Evolutionary conservation across 1,139 yeast genomes (phyloP).

Genomic region (Geotrichum bryndzae): DNA sequence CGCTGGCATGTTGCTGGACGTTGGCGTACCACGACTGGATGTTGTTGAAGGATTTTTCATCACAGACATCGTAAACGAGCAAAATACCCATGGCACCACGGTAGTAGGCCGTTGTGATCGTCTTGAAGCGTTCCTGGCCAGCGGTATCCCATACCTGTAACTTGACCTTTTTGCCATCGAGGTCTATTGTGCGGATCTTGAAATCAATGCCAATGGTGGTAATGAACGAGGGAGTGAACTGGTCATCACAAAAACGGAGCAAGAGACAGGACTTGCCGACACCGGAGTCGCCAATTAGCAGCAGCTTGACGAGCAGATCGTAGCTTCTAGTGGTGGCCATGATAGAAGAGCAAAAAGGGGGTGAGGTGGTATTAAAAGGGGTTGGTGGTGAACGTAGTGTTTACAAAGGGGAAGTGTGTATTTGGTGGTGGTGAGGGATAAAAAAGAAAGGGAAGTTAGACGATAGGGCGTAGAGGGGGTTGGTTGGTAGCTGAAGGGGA

Average conservation of each 20-base stretch:
- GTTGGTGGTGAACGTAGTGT: background rate
- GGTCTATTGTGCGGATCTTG: slow-evolving; percentile 92
- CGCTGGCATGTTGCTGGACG: slow-evolving; percentile 93
- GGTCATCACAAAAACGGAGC: slow-evolving; percentile 92
- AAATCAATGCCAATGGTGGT: slow-evolving; percentile 98
- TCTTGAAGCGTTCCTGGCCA: slow-evolving; percentile 96
- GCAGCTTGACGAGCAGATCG: slow-evolving; percentile 88
- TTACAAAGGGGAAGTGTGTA: background rate
- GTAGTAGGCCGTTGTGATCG: slow-evolving; percentile 96
- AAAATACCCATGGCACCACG: slow-evolving; percentile 99
- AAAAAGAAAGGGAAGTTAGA: background rate
- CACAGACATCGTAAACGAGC: slow-evolving; percentile 92
- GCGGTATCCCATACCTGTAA: slow-evolving; percentile 99
- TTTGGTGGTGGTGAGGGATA: background rate
- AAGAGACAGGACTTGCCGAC: slow-evolving; percentile 95
- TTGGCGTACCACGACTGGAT: slow-evolving; percentile 89
- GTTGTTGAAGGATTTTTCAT: slow-evolving; percentile 83
- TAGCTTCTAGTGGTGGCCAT: slow-evolving; percentile 61
- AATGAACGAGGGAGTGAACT: slow-evolving; percentile 91
- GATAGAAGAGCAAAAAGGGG: background rate
- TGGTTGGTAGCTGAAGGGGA: background rate
- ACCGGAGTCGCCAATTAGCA: slow-evolving; percentile 90
- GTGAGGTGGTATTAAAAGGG: background rate
- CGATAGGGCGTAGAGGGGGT: background rate
- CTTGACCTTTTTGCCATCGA: slow-evolving; percentile 87